phyloP scores from a whole-genome alignment of 2,329 filamentous ascomycete genomes.

The Apiospora sp. region DNA sequence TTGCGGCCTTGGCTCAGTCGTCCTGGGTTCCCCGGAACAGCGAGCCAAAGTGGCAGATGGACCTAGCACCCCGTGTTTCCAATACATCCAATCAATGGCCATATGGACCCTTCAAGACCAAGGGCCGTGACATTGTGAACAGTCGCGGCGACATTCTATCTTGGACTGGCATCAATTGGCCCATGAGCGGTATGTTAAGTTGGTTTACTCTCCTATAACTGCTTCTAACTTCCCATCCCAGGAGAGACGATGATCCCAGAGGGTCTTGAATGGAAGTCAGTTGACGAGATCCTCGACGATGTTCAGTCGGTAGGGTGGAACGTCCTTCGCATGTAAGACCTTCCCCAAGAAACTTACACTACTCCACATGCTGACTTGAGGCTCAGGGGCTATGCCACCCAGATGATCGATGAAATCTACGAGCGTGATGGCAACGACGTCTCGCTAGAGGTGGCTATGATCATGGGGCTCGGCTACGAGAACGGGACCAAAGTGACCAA shows the following conservation, averaged over 20 bases:
- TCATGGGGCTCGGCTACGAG: slow-evolving; percentile 50
- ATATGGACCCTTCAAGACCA: slow-evolving; percentile 49
- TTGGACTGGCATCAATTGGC: slow-evolving; percentile 49
- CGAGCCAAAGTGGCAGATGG: slow-evolving; percentile 29
- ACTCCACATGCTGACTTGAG: slow-evolving; percentile 24
- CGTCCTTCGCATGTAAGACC: slow-evolving; percentile 55
- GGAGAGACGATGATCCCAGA: slow-evolving; percentile 64
- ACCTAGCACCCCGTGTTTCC: slow-evolving; percentile 27
- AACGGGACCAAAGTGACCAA: slow-evolving; percentile 57
- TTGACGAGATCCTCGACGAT: slow-evolving; percentile 56
- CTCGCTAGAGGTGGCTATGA: slow-evolving; percentile 47
- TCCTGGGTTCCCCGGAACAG: slow-evolving; percentile 31
- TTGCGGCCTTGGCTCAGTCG: slow-evolving; percentile 30
- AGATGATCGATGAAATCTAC: slow-evolving; percentile 61
- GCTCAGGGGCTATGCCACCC: slow-evolving; percentile 57
- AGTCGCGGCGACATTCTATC: slow-evolving; percentile 45
- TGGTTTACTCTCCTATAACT: background rate
- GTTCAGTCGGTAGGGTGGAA: slow-evolving; percentile 61
- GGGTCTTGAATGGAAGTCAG: slow-evolving; percentile 61
- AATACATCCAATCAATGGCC: slow-evolving; percentile 42
- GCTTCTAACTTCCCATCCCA: slow-evolving; percentile 30
- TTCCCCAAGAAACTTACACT: background rate
- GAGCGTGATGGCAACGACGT: slow-evolving; percentile 49
- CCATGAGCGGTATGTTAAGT: slow-evolving; percentile 42
- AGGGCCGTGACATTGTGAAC: slow-evolving; percentile 49